Evolutionary conservation across 2,329 filamentous ascomycete genomes (phyloP).

Genomic region (Pestalotiopsis sp.): DNA sequence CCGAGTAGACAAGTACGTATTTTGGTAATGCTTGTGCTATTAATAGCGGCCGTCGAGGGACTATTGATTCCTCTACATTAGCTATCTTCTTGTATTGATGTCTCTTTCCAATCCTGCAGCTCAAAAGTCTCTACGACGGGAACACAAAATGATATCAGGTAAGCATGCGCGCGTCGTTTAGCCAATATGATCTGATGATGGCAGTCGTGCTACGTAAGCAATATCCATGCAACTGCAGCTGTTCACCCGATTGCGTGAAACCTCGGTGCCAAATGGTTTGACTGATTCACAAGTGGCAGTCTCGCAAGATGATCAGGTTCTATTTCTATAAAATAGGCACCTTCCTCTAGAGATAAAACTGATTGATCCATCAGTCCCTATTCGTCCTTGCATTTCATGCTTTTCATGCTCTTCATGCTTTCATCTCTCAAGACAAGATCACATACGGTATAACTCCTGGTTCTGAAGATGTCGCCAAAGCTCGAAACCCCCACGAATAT

Average conservation of each 20-base stretch:
- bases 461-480: neutral
- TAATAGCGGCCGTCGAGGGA: neutral
- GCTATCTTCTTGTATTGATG: neutral
- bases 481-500: neutral
- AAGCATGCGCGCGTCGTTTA: neutral
- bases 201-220: neutral
- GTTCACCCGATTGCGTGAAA: neutral
- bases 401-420: neutral
- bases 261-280: neutral
- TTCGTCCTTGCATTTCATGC: no score
- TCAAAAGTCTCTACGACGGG: neutral
- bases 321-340: neutral
- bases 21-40: neutral
- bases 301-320: neutral
- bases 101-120: neutral
- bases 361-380: no score
- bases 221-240: neutral
- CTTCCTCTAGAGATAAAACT: neutral
- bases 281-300: neutral
- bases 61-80: neutral
- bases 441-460: neutral
- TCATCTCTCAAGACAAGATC: neutral
- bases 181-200: neutral
- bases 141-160: neutral
- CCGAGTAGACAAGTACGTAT: neutral